phyloP scores from a whole-genome alignment of 1,284 basidiomycete genomes.

The Schizophyllum commune region DNA sequence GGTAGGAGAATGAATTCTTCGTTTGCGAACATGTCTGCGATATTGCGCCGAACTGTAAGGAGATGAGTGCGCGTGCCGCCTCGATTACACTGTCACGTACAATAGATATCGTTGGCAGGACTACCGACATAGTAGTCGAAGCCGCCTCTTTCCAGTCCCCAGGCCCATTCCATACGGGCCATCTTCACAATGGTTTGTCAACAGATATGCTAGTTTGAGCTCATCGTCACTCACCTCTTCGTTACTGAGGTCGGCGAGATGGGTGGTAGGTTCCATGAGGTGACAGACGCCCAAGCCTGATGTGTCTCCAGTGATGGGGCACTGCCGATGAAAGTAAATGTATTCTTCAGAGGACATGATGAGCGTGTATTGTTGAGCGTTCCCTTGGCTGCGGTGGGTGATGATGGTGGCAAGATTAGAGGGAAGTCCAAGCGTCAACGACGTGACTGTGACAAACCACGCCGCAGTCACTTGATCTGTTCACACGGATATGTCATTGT shows the following conservation, averaged over 20 bases:
- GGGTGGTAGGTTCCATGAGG: background rate
- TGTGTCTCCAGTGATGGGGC: background rate
- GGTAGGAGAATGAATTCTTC: background rate
- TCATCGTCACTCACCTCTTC: background rate
- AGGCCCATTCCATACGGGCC: background rate
- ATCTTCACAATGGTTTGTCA: background rate
- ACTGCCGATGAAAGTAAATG: background rate
- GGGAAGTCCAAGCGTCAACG: too few species aligned
- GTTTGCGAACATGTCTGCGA: background rate
- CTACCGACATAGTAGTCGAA: background rate
- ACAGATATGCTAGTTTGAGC: background rate
- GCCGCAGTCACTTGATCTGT: too few species aligned
- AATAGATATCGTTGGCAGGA: background rate
- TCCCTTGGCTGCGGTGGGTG: background rate
- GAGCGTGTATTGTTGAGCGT: background rate
- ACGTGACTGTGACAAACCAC: too few species aligned
- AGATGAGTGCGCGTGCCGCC: background rate
- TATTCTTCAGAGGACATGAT: background rate
- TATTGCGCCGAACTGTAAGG: background rate
- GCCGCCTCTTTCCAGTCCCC: background rate
- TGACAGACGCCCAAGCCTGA: background rate
- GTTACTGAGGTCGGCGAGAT: background rate
- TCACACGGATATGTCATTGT: too few species aligned
- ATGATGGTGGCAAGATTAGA: background rate
- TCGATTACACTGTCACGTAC: background rate